phyloP scores from a whole-genome alignment of 257 asterid species.

The Fraxinus pennsylvanica region DNA sequence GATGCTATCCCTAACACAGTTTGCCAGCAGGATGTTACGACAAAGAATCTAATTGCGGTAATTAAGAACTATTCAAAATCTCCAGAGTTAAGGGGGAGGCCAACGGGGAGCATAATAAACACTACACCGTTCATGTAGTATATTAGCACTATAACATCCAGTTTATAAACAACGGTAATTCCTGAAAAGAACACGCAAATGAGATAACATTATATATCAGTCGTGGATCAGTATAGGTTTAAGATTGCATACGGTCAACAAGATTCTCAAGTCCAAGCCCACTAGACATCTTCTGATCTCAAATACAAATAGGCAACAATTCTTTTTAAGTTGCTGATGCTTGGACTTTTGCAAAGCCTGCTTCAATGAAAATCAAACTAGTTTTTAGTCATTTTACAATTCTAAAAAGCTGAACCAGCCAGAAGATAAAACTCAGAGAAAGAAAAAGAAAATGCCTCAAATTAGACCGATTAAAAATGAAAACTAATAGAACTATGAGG shows the following conservation, averaged over 20 bases:
- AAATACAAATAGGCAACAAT: slow-evolving; percentile 3
- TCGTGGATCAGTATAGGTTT: slow-evolving; percentile 15
- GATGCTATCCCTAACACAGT: background rate
- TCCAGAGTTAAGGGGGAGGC: background rate
- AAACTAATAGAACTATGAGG: background rate
- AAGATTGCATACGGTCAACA: slow-evolving; percentile 69
- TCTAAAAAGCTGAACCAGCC: background rate
- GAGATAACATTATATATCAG: background rate
- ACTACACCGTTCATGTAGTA: background rate
- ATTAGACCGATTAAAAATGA: background rate
- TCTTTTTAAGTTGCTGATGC: slow-evolving; percentile 9
- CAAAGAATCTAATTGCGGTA: background rate
- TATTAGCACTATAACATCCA: background rate
- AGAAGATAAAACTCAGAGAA: background rate
- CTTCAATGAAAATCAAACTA: background rate
- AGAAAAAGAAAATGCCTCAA: background rate
- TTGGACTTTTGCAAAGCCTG: background rate
- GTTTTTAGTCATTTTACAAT: background rate
- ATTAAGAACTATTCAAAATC: background rate
- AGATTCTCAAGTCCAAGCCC: slow-evolving; percentile 82
- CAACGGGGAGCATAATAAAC: background rate
- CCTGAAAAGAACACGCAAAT: background rate
- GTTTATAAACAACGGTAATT: background rate
- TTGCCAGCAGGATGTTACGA: background rate
- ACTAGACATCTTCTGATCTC: slow-evolving; percentile 47